Base-by-base conservation (phyloP, 225 moss, liverwort and hornwort species). In the Pleurozium schreberi region DNA sequence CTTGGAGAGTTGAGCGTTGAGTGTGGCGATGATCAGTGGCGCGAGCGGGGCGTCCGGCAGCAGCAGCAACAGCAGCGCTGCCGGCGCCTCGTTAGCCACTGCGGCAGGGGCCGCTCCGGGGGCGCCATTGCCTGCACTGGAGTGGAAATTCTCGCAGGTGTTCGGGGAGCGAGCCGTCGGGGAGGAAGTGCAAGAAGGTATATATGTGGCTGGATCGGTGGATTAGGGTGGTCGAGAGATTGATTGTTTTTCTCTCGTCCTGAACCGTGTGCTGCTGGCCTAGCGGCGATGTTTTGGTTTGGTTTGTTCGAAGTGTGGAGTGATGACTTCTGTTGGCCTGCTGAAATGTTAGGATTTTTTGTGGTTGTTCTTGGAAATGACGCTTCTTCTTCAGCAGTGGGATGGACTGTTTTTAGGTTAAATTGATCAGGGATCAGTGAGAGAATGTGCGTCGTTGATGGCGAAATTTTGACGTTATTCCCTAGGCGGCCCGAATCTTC, bases 71-170 rank as follows among this genome's bases (percentile, higher is more conserved):
- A 95, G 62, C 69, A 84, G 94, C 91, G 90, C 92, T 71, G 89
- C 89, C 86, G 96, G 92, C 86, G 92, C 93, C 90, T 88, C 96
- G 84, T 93, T 66, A 43, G 83, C 64, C 83, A 82, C 96, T 90
- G 86, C 90, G 25, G 86, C 95, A 68, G 95, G 87, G 38, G 49
- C 45, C 75, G 81, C 85, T 43, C 83, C 84, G 19, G 91, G 66
- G 78, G 84, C 86, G 59, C 91, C 91, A 89, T 96, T 96, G 94
- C 94, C 96, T 57, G 85, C 90, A 68, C 94, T 98, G 75, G 98
- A 98, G 89, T 98, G 98, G 98, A 98, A 98, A 98, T 98, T 98
- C 92, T 98, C 97, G 59, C 98, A 98, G 89, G 98, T 98, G 82
- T 98, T 98, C 79, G 98, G 98, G 59, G 98, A 98, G 91, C 97